phyloP scores from a whole-genome alignment of 1,284 basidiomycete genomes.

The Inonotus hispidus region DNA sequence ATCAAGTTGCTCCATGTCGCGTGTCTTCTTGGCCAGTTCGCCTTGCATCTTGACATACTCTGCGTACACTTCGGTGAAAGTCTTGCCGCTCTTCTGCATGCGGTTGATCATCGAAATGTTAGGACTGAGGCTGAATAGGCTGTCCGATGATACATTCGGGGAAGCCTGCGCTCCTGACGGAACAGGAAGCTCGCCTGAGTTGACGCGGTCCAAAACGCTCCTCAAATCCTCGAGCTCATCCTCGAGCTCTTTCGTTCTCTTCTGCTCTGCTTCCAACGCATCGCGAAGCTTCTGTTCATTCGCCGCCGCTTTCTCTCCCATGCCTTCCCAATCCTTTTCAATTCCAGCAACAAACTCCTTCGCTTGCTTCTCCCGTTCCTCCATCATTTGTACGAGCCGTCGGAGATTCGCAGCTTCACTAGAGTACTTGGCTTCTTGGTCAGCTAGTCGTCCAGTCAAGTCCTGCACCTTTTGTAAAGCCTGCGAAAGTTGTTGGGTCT shows the following conservation, averaged over 20 bases:
- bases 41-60: constrained; percentile 84
- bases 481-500: constrained; percentile 64
- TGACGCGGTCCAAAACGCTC: constrained; percentile 57
- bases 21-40: constrained; percentile 69
- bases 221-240: constrained; percentile 56
- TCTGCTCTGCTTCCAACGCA: constrained; percentile 60
- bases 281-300: constrained; percentile 60
- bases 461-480: constrained; percentile 67
- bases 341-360: constrained; percentile 73
- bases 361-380: constrained; percentile 75
- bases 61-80: constrained; percentile 87
- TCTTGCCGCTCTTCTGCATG: constrained; percentile 74
- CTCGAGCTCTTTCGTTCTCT: constrained; percentile 57
- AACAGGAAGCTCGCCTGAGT: constrained; percentile 60
- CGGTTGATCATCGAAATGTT: constrained; percentile 81
- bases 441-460: constrained; percentile 66
- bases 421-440: constrained; percentile 74
- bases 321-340: constrained; percentile 71
- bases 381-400: constrained; percentile 73
- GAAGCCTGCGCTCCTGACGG: constrained; percentile 35
- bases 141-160: constrained; percentile 37
- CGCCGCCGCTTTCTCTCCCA: constrained; percentile 63
- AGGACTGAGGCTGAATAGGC: constrained; percentile 68
- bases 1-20: constrained; percentile 80
- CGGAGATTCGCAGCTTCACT: constrained; percentile 68